Base-by-base conservation (phyloP, 345 rosid species). In the Stellera chamaejasme region DNA sequence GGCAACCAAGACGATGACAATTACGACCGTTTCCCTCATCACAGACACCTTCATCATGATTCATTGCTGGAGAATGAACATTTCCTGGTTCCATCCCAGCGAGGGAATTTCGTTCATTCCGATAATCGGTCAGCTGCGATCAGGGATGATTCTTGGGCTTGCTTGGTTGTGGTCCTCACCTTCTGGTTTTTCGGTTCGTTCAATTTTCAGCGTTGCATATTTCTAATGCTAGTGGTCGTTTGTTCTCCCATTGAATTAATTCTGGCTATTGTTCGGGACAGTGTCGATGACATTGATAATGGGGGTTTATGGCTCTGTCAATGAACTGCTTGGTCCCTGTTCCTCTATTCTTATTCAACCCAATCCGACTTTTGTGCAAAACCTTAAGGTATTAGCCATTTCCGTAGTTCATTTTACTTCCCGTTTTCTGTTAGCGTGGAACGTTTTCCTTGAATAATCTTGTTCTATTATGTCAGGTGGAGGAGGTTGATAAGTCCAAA, bases 151-250 rank as follows among this genome's bases (percentile, higher is more conserved):
- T 77, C 92, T 6, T 93, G 97, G 88, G 79, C 95, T 62, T 89
- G 92, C 75, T 66, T 85, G 79, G 79, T 85, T 59, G 95, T 87
- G 48, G 84, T 82, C 49, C 79, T 85, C 65, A 87, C 96, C 45
- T 89, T 93, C 72, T 93, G 96, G 75, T 76, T 87, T 69, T 89
- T 93, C 55, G 91, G 99, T 93, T 53, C 28, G 92, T 66, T 47
- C 59, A 48, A 48, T 13, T 45, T 55, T 51, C 15, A 0, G 36
- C 2, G 36, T 45, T 10, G 27, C 42, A 13, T 14, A 10, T 44
- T 28, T n/a, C 13, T 10, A 2, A 9, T 48, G 39, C 39, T 4
- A 8, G 7, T 32, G 9, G 5, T 59, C 45, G 13, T 10, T 36
- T n/a, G 12, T 11, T 48, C 15, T 36, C 48, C 48, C 11, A n/a